A percentile compares a stretch with the other conserved stretches of the same genome.
These are phyloP conservation scores for Acanthamoeba lenticulata DNA, from an alignment of 208 protist species.

Conservation along the genomic window DNA sequence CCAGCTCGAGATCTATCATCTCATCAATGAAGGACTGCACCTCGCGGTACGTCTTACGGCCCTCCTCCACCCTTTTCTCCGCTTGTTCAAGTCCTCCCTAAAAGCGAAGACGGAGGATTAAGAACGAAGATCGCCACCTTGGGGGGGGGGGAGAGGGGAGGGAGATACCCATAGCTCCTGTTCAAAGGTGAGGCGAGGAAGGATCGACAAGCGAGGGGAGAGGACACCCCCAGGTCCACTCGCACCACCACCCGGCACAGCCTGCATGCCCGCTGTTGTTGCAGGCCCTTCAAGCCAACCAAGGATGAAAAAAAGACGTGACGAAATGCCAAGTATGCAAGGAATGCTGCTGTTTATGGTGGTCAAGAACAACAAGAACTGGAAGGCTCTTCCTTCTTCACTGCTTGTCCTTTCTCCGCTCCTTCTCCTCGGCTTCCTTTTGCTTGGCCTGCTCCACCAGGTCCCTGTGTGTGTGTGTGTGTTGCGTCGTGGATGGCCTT, in stretches of 20 bases:
- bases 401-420: constrained; percentile 32
- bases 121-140: background rate
- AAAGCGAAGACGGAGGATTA: background rate
- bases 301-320: background rate
- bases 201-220: background rate
- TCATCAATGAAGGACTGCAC: constrained; percentile 20
- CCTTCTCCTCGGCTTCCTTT: background rate
- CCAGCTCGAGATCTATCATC: background rate
- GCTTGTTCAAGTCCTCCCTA: background rate
- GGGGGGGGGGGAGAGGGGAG: too few relatives aligned
- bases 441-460: constrained; percentile 29
- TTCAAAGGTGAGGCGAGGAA: background rate
- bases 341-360: too few relatives aligned
- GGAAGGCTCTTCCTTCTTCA: too few relatives aligned
- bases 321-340: background rate
- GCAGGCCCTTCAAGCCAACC: too few relatives aligned
- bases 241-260: background rate
- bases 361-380: too few relatives aligned
- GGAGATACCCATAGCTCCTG: background rate
- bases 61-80: background rate
- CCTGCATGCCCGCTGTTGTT: too few relatives aligned
- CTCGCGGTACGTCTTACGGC: background rate
- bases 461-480: background rate
- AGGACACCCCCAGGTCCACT: background rate
- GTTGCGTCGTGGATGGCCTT: background rate